phyloP scores from a whole-genome alignment of 805 yeast species.

The Candida ulmi region DNA sequence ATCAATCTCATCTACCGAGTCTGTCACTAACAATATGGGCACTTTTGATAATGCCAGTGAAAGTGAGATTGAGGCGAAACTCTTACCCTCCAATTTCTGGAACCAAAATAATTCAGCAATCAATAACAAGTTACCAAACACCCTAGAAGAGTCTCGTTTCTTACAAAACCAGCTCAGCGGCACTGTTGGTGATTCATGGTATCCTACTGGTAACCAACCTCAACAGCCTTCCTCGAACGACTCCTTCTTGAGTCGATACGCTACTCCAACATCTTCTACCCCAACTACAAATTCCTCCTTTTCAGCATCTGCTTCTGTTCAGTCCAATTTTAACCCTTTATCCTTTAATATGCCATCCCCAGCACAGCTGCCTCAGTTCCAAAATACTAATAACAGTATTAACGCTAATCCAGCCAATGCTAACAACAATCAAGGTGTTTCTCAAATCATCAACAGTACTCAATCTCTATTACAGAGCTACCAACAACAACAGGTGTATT shows the following conservation, averaged over 20 bases:
- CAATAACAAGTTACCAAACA: background rate
- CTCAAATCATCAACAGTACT: slow-evolving; percentile 9
- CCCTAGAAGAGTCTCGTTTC: slow-evolving; percentile 12
- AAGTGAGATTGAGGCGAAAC: slow-evolving; percentile 19
- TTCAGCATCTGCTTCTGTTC: background rate
- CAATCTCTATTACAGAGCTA: slow-evolving; percentile 14
- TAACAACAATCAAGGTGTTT: background rate
- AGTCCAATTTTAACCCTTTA: background rate
- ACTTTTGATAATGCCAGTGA: slow-evolving; percentile 13
- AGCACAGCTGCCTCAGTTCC: background rate
- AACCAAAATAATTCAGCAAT: background rate
- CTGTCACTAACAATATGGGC: background rate
- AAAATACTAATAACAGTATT: background rate
- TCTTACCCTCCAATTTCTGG: slow-evolving; percentile 30
- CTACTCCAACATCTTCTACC: slow-evolving; percentile 9
- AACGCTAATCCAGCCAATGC: too few relatives aligned
- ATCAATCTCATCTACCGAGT: background rate
- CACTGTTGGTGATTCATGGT: slow-evolving; percentile 5
- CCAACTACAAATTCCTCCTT: background rate
- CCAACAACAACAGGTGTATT: slow-evolving; percentile 18
- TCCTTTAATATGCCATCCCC: background rate
- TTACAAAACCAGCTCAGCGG: slow-evolving; percentile 6
- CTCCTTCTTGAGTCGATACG: background rate
- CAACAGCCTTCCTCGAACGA: slow-evolving; percentile 8
- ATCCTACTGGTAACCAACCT: slow-evolving; percentile 2